A percentile compares a stretch with the other conserved stretches of the same genome.
Conservation (phyloP, 2,329 filamentous ascomycete genomes). For the Colletotrichum orchidophilum region DNA sequence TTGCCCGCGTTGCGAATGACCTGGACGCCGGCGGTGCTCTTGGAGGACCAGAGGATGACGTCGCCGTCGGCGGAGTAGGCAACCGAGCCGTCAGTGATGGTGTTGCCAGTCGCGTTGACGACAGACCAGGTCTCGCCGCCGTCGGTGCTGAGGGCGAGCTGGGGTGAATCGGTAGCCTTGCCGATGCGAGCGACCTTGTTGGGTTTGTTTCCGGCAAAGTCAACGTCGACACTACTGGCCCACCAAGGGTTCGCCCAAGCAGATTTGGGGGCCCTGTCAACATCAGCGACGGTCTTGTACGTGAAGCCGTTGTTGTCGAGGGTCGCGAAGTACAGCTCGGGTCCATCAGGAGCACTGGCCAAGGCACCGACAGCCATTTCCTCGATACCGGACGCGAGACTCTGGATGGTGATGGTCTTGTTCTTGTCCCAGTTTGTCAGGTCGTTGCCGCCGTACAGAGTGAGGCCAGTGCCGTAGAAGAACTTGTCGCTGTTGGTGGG, state of each 20-base stretch:
- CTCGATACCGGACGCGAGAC: constrained; percentile 64
- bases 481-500: constrained; percentile 68
- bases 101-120: constrained; percentile 56
- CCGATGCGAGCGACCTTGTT: constrained; percentile 61
- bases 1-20: constrained; percentile 50
- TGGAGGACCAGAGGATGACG: constrained; percentile 58
- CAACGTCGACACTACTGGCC: constrained; percentile 55
- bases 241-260: constrained; percentile 59
- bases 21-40: constrained; percentile 50
- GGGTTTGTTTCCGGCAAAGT: constrained; percentile 57
- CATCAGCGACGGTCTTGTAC: constrained; percentile 46
- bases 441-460: constrained; percentile 62
- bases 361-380: constrained; percentile 61
- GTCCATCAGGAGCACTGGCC: constrained; percentile 58
- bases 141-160: constrained; percentile 59
- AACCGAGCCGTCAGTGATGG: constrained; percentile 54
- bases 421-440: constrained; percentile 63
- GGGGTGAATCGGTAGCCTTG: constrained; percentile 51
- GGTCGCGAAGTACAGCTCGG: constrained; percentile 60
- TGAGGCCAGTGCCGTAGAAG: constrained; percentile 69
- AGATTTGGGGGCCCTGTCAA: constrained; percentile 53
- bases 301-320: constrained; percentile 64
- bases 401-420: constrained; percentile 58
- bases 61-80: constrained; percentile 62
- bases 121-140: constrained; percentile 60